Conservation (phyloP, 2,329 filamentous ascomycete genomes). For the Penicillium sp. region DNA sequence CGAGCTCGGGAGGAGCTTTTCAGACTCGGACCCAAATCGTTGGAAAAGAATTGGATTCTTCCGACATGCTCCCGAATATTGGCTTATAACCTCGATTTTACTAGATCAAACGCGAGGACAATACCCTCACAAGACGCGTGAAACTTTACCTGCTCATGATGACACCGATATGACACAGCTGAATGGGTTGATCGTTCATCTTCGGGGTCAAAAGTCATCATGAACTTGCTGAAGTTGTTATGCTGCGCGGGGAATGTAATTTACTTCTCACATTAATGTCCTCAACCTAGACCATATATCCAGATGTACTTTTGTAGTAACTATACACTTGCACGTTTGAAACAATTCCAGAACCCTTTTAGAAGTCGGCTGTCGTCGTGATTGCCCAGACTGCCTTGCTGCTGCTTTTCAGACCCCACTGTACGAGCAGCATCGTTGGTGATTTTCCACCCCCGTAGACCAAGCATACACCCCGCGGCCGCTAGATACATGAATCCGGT, state of each 20-base stretch:
- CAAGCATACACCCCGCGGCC: neutral
- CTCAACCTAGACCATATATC: too few relatives aligned
- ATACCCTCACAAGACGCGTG: neutral
- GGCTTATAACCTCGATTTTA: neutral
- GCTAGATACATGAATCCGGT: neutral
- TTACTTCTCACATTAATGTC: too few relatives aligned
- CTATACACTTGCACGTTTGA: too few relatives aligned
- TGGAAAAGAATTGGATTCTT: constrained; percentile 1
- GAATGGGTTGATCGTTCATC: neutral
- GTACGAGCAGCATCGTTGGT: neutral
- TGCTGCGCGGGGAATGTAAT: too few relatives aligned
- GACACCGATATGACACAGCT: neutral
- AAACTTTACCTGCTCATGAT: neutral
- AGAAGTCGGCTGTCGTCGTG: too few relatives aligned
- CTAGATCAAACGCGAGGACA: neutral
- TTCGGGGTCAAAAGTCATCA: neutral
- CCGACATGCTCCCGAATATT: neutral
- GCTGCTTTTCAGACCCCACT: too few relatives aligned
- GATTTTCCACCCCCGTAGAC: neutral
- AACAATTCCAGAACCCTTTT: too few relatives aligned
- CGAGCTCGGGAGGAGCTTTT: neutral
- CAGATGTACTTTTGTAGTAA: too few relatives aligned
- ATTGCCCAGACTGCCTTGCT: too few relatives aligned
- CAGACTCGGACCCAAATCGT: neutral
- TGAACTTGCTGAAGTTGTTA: neutral